Evolutionary conservation across 2,329 filamentous ascomycete species (phyloP), one percentile per base, ranked within the genome.

Genomic region (Aaosphaeria arxii): DNA sequence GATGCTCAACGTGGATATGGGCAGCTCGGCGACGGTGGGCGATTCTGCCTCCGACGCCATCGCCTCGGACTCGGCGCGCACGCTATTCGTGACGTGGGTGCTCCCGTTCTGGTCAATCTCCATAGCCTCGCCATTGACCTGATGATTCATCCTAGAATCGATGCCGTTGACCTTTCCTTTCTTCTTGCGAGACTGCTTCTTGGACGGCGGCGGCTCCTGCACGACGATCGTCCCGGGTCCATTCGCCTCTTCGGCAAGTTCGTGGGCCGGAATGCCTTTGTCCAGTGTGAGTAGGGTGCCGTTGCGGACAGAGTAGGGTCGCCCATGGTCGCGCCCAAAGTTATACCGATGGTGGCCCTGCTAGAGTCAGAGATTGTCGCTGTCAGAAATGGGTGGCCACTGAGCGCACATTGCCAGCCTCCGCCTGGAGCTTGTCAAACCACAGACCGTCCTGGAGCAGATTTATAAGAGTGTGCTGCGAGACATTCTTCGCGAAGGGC

Each of bases 371-470:
- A 42, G 39, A 43, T 36, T 24, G 17, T 24, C 17, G 17, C 17
- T 24, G 17, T 24, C 17, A 24, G 17, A 24, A 24, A 24, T 24
- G 17, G 17, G 17, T 24, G 17, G 17, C 17, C 17, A 24, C 17
- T 24, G 13, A n/a, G 33, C 67, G 44, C 61, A 69, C 68, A 44
- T 62, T 58, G 43, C 54, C 61, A 13, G 66, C 63, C 46, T 70
- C 60, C 17, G 70, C 64, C 52, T 70, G 67, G 48, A 72, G 57
- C 49, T 74, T 67, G 57, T 78, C 76, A 50, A 77, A 70, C 55
- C 64, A 71, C 41, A 87, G 70, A 46, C 83, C 84, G 62, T 85
- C 83, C 60, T 86, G 84, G 32, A 86, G 79, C 45, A 87, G 72
- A 40, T 77, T 75, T 41, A 86, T 74, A 49, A 87, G 73, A 35